Evolutionary conservation across 805 yeast genomes (phyloP), one percentile per base, ranked within the genome.

Genomic region (Candida maltosa): DNA sequence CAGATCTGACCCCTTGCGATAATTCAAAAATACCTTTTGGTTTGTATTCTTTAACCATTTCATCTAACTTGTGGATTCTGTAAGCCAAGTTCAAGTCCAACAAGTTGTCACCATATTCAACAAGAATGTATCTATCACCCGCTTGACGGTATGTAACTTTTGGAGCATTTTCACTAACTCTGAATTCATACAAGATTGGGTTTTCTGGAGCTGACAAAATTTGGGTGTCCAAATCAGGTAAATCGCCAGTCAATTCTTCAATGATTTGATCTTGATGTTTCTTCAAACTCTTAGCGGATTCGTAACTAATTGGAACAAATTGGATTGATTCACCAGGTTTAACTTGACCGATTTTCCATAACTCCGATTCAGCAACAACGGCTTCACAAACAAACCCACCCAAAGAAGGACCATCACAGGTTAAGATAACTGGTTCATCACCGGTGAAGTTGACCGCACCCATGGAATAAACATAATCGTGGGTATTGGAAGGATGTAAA

Each of bases 361-460:
- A 78, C 65, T 93, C 98, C 26, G 94, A 87, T 53, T 88, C 94
- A 10, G 87, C 85, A 45, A 93, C 95, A 40, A 93, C 97, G 6
- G 95, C 97, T 55, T 88, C 84, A 62, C 97, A 91, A 22, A 91
- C 97, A 54, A 91, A 93, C 1, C 98, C 98, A 54, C 98, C 97
- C 39, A 91, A 75, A 8, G 96, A 85, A 27, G 98, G 97, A 44
- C 97, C 97, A 64, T 91, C 98, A 56, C 97, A 87, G 2, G 97
- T 87, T 59, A 91, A 73, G 45, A 91, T 88, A 22, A 91, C 98
- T 1, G 97, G 97, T 62, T 91, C 97, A 63, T 93, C 97, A 62
- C 98, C 98, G 23, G 97, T 93, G 59, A 93, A 93, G 63, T 93
- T 93, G 59, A 91, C 83, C 19, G 98, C 97, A 50, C 98, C 97